These are phyloP conservation scores for Psophocarpus tetragonolobus DNA, from an alignment of 306 rosid genomes.

Conservation along the genomic window DNA sequence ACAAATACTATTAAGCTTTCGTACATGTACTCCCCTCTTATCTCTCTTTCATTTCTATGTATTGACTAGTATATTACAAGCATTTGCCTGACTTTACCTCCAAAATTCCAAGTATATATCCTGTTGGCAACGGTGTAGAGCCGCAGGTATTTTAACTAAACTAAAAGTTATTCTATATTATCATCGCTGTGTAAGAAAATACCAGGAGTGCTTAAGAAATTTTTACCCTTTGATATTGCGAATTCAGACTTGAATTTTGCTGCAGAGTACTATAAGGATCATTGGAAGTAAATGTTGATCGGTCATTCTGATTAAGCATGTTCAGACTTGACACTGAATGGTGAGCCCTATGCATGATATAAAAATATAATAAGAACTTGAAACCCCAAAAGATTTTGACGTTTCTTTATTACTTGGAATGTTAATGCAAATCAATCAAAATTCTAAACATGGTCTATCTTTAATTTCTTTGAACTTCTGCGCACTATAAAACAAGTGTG, in stretches of 20 bases:
- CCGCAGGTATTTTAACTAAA: neutral
- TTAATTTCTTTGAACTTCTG: neutral
- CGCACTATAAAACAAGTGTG: neutral
- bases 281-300: neutral
- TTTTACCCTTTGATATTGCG: neutral
- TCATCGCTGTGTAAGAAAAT: neutral
- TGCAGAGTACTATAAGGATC: neutral
- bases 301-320: neutral
- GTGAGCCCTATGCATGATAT: neutral
- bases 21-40: no score
- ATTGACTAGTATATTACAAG: neutral
- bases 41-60: no score
- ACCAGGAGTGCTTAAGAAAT: neutral
- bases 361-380: neutral
- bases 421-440: neutral
- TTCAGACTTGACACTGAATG: neutral
- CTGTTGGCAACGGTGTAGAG: neutral
- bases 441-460: neutral
- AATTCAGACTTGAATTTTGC: neutral
- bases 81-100: neutral
- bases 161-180: neutral
- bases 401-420: neutral
- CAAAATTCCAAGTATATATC: neutral
- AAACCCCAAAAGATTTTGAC: neutral
- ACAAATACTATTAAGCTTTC: no score